Percentiles rank a stretch among this genome's conserved stretches.
Conservation (phyloP, 2,329 filamentous ascomycete genomes). For the Fonsecaea nubica region DNA sequence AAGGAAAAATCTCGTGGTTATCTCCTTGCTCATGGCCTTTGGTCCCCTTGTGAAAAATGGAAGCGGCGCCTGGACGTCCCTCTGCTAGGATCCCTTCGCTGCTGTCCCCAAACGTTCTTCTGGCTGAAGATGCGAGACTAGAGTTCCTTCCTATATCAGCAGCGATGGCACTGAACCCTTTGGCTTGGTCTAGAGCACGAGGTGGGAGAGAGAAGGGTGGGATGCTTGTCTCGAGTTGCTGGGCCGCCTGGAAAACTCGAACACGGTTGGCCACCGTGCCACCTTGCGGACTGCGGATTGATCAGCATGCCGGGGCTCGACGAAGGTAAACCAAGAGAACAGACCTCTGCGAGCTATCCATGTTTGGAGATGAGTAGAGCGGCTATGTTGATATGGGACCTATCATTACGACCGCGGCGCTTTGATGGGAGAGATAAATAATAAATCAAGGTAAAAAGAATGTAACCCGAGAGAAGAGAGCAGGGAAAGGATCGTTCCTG, state of each 20-base stretch:
- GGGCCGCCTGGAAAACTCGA: slow-evolving; percentile 37
- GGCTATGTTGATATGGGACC: slow-evolving; percentile 21
- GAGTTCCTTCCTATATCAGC: slow-evolving; percentile 20
- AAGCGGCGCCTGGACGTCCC: slow-evolving; percentile 22
- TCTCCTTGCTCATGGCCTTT: slow-evolving; percentile 1
- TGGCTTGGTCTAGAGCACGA: slow-evolving; percentile 20
- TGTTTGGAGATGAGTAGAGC: slow-evolving; percentile 28
- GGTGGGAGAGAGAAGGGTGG: slow-evolving; percentile 20
- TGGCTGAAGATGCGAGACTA: slow-evolving; percentile 21
- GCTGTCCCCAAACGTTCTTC: slow-evolving; percentile 22
- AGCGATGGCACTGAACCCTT: slow-evolving; percentile 16
- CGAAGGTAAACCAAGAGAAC: not conserved
- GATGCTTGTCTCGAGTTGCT: slow-evolving; percentile 21
- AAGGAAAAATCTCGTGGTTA: slow-evolving; percentile 4
- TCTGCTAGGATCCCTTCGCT: slow-evolving; percentile 28
- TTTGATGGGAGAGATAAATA: not conserved
- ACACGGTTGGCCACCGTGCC: slow-evolving; percentile 40
- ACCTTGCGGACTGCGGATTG: slow-evolving; percentile 25
- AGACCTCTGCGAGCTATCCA: slow-evolving; percentile 31
- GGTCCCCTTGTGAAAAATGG: slow-evolving; percentile 12
- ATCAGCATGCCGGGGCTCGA: slow-evolving; percentile 16
- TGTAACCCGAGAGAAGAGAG: not conserved
- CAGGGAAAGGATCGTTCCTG: slow-evolving; percentile 18
- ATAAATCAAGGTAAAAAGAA: not conserved
- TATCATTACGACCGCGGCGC: slow-evolving; percentile 20